Evolutionary conservation across 2,329 filamentous ascomycete genomes (phyloP).

Genomic region (Fusarium haematococcum): DNA sequence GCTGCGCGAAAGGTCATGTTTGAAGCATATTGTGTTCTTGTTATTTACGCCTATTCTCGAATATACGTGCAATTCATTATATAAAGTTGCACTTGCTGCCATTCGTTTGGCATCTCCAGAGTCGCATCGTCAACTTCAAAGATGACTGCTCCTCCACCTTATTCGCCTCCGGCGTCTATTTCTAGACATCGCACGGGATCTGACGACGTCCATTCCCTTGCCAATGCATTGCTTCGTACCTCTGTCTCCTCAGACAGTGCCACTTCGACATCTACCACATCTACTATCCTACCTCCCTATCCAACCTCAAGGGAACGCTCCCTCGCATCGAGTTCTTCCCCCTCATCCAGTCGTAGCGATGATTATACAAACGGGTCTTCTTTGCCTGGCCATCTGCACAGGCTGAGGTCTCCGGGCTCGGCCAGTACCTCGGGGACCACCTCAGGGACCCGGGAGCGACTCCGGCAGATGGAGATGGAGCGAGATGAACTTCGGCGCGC

Average conservation of each 20-base stretch:
- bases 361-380: neutral
- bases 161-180: slow-evolving; percentile 3
- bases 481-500: slow-evolving; percentile 16
- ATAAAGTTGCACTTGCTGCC: neutral
- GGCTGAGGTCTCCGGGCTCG: slow-evolving; percentile 2
- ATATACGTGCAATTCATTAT: neutral
- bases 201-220: neutral
- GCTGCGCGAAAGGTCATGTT: neutral
- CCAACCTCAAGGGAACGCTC: neutral
- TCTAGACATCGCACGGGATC: neutral
- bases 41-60: neutral
- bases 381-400: neutral
- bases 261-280: slow-evolving; percentile 6
- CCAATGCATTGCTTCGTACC: neutral
- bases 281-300: slow-evolving; percentile 17
- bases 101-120: neutral
- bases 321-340: neutral
- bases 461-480: slow-evolving; percentile 21
- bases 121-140: neutral
- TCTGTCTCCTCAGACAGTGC: neutral
- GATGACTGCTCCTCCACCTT: slow-evolving; percentile 23
- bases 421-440: slow-evolving; percentile 11
- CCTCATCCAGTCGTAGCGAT: neutral
- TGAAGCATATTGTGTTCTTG: neutral
- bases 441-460: slow-evolving; percentile 15